Evolutionary conservation across 768 basidiomycete genomes (phyloP).

Genomic region (Strobilomyces echinocephalus): DNA sequence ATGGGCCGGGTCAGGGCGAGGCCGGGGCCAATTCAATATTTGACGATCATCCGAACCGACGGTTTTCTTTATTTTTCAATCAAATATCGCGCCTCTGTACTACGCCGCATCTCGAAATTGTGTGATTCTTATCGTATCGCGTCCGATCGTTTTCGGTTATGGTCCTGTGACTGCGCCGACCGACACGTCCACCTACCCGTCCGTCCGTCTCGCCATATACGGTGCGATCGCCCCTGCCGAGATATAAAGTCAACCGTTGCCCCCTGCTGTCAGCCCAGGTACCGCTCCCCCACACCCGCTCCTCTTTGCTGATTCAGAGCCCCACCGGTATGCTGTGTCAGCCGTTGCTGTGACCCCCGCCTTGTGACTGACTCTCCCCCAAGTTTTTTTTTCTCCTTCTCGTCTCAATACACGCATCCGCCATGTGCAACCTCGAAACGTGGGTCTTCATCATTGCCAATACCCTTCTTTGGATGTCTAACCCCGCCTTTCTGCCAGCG

Average conservation of each 20-base stretch:
- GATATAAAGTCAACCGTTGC: slow-evolving; percentile 31
- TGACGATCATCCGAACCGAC: slow-evolving; percentile 6
- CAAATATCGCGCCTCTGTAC: slow-evolving; percentile 18
- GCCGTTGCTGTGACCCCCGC: neutral
- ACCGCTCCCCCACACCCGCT: slow-evolving; percentile 8
- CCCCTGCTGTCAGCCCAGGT: slow-evolving; percentile 11
- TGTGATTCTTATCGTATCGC: slow-evolving; percentile 26
- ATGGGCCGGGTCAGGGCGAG: too few species aligned
- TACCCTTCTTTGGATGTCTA: slow-evolving; percentile 17
- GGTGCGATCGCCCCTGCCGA: slow-evolving; percentile 6
- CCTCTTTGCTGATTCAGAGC: slow-evolving; percentile 3
- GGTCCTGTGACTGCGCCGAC: slow-evolving; percentile 27
- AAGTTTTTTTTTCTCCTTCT: slow-evolving; percentile 8
- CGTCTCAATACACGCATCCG: slow-evolving; percentile 8
- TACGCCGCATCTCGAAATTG: neutral
- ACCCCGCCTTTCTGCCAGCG: slow-evolving; percentile 41
- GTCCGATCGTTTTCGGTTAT: slow-evolving; percentile 28
- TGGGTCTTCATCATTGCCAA: slow-evolving; percentile 27
- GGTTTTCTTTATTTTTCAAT: slow-evolving; percentile 8
- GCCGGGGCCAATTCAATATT: neutral
- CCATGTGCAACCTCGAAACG: slow-evolving; percentile 59
- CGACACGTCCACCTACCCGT: slow-evolving; percentile 12
- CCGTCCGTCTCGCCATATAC: slow-evolving; percentile 11
- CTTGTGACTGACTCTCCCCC: slow-evolving; percentile 4
- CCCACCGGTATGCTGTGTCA: slow-evolving; percentile 17